Evolutionary conservation across 345 rosid genomes (phyloP).

Genomic region (Microthlaspi erraticum): DNA sequence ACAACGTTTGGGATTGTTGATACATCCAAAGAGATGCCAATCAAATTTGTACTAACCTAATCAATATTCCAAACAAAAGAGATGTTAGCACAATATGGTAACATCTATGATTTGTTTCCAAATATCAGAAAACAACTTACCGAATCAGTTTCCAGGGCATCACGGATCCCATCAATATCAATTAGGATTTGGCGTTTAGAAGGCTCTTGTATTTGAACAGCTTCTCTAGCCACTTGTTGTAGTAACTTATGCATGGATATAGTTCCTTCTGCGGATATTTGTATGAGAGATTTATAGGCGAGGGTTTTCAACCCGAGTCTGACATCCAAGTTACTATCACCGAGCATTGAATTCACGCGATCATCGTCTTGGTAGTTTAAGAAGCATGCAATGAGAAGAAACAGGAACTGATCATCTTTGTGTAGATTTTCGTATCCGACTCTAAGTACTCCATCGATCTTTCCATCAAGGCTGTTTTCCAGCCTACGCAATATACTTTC

Average conservation of each 20-base stretch:
- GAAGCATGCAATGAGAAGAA: slow-evolving; percentile 48
- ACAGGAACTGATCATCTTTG: slow-evolving; percentile 17
- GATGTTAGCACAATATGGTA: too few relatives aligned
- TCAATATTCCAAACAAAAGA: too few relatives aligned
- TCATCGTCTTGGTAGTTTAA: slow-evolving; percentile 8
- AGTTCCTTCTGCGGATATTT: background rate
- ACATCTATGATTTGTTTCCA: too few relatives aligned
- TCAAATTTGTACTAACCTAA: too few relatives aligned
- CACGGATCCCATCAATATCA: slow-evolving; percentile 22
- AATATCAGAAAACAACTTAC: slow-evolving; percentile 5
- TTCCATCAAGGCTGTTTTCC: slow-evolving; percentile 1
- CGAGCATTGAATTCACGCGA: background rate
- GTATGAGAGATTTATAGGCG: slow-evolving; percentile 18
- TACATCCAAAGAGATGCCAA: too few relatives aligned
- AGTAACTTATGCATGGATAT: slow-evolving; percentile 45
- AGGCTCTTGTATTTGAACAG: slow-evolving; percentile 24
- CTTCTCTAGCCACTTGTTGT: slow-evolving; percentile 40
- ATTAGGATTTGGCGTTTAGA: slow-evolving; percentile 30
- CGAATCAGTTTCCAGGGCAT: slow-evolving; percentile 14
- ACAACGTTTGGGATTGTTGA: too few relatives aligned
- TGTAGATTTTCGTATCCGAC: slow-evolving; percentile 43
- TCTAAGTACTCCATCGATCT: slow-evolving; percentile 13
- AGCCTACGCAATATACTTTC: background rate
- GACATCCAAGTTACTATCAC: background rate
- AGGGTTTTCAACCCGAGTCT: slow-evolving; percentile 4